Evolutionary conservation across 192 early-diverging fungal species (phyloP).

Genomic region (Entrophospora sp.): DNA sequence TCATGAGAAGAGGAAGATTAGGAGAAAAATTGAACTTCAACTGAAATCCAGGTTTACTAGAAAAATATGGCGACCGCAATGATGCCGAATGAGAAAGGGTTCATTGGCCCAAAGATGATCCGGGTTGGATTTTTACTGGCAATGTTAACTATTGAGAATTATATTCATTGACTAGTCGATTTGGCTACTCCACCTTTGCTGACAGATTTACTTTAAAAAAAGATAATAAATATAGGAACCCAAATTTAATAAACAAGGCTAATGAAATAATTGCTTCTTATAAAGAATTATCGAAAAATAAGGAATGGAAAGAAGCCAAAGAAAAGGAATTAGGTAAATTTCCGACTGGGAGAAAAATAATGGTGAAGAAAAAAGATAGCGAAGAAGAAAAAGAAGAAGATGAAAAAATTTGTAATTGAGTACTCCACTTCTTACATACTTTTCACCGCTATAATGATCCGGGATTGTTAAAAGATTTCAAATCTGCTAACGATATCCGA

Average conservation of each 20-base stretch:
- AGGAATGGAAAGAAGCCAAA: not conserved
- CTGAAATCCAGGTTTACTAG: not conserved
- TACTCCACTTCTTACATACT: not conserved
- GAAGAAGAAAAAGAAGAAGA: not conserved
- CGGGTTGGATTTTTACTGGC: not conserved
- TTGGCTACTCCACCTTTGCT: not conserved
- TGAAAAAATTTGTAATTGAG: not conserved
- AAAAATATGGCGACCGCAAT: not conserved
- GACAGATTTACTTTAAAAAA: not conserved
- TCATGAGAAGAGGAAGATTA: not conserved
- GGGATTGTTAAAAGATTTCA: not conserved
- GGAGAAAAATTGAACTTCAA: not conserved
- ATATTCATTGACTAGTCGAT: not conserved
- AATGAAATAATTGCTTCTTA: not conserved
- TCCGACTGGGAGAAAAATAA: not conserved
- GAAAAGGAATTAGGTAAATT: not conserved
- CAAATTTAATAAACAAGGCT: not conserved
- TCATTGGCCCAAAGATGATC: not conserved
- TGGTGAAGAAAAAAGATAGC: not conserved
- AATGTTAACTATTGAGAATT: not conserved
- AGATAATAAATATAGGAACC: too few relatives aligned
- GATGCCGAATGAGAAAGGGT: not conserved
- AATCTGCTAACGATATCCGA: not conserved
- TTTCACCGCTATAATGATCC: not conserved
- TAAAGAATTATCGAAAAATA: not conserved